Conservation (phyloP, 257 asterid species). For the Solanum arcanum region DNA sequence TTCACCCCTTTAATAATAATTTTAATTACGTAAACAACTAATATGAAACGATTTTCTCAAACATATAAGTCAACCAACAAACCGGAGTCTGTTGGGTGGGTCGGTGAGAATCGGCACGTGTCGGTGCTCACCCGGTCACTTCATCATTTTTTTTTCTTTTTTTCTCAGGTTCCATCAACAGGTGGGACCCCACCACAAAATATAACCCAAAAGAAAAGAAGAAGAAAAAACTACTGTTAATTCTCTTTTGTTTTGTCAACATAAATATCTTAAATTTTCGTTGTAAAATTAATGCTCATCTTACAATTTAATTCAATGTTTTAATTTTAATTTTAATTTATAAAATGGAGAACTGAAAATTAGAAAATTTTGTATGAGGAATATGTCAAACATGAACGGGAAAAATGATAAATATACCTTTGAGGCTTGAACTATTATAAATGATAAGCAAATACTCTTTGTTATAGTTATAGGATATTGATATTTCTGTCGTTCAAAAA, state of each 20-base stretch:
- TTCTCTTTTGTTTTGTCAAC: background rate
- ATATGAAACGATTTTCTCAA: background rate
- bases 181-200: background rate
- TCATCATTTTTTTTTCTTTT: background rate
- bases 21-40: background rate
- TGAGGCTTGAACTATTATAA: too few species aligned
- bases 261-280: background rate
- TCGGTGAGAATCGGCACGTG: constrained; percentile 71
- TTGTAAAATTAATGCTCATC: background rate
- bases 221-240: background rate
- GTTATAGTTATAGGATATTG: rapidly evolving
- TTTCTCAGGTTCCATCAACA: background rate
- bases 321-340: background rate
- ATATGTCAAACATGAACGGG: background rate
- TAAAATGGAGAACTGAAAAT: background rate
- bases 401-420: too few species aligned
- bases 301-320: background rate
- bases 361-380: background rate
- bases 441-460: rapidly evolving
- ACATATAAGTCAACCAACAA: constrained; percentile 34
- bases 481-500: too few species aligned
- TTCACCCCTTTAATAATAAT: too few species aligned
- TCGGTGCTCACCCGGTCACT: constrained; percentile 34
- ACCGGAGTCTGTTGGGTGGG: constrained; percentile 35
- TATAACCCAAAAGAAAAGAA: background rate